phyloP scores from a whole-genome alignment of 805 yeast genomes.

The Isabelozyma rhagii region DNA sequence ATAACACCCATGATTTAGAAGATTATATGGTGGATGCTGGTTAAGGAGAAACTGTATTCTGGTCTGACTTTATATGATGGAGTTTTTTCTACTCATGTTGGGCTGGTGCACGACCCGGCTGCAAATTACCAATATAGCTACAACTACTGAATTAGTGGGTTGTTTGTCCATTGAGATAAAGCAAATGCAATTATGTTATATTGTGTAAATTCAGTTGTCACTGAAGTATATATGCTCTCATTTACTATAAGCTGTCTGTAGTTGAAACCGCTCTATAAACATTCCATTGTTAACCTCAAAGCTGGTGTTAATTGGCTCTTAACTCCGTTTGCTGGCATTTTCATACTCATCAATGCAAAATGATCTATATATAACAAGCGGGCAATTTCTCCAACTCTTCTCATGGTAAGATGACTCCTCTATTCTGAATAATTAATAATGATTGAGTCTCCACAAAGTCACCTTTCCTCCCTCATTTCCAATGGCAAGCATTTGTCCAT shows the following conservation, averaged over 20 bases:
- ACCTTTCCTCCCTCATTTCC: constrained; percentile 92
- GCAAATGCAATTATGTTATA: too few relatives aligned
- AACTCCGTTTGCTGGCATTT: too few relatives aligned
- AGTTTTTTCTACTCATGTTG: neutral
- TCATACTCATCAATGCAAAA: too few relatives aligned
- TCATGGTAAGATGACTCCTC: too few relatives aligned
- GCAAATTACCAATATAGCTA: neutral
- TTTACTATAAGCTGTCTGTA: too few relatives aligned
- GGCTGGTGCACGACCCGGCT: neutral
- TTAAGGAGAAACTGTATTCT: neutral
- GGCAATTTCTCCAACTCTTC: neutral
- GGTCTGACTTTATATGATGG: neutral
- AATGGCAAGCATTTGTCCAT: constrained; percentile 76
- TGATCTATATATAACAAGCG: neutral
- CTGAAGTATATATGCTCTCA: too few relatives aligned
- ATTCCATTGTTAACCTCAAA: too few relatives aligned
- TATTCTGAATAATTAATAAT: constrained; percentile 46
- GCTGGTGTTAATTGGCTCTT: too few relatives aligned
- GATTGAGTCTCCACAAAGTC: constrained; percentile 84
- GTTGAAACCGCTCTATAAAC: too few relatives aligned
- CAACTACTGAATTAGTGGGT: neutral
- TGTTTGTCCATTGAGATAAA: too few relatives aligned
- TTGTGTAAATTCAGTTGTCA: too few relatives aligned
- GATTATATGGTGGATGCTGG: neutral
- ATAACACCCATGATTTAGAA: constrained; percentile 20